Base-by-base conservation (phyloP, 805 yeast genomes). In the Zygosaccharomyces kombuchaensis region DNA sequence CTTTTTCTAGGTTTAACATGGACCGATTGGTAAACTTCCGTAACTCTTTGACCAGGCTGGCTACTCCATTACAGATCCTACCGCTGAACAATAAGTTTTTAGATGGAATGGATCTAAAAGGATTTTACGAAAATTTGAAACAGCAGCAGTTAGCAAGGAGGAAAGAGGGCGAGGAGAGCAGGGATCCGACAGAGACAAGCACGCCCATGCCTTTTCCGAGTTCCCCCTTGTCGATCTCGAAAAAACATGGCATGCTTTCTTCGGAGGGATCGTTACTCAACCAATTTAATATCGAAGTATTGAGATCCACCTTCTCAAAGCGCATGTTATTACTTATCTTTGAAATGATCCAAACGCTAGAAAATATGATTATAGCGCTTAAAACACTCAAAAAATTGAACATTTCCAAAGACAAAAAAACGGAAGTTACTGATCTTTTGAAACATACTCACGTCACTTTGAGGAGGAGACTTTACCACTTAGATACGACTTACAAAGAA, bases 11-110 rank as follows among this genome's bases (percentile, higher is more conserved):
- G 4, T 66, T 71, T 45, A 47, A 65, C 14, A 60, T 55, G 29
- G 57, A 51, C 14, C 62, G 63, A 23, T 53, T 74, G 34, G 61
- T 67, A 42, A 51, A 48, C 1, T 54, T 74, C 10, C 65, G 78
- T 58, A 75, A 74, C 56, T 56, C 62, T n/a, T 43, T 74, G 17
- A 75, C 75, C n/a, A 61, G 58, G 9, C 58, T 64, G 2, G 62
- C 68, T 4, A 62, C 70, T 3, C 74, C 77, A 6, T 50, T 74
- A 17, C 52, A 76, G 31, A 68, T 71, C 4, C 53, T 74, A 9
- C 77, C 78, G 2, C 45, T 56, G 0, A 46, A 53, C 17, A 51
- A 51, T 21, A 54, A 49, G 12, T 50, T 63, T 8, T 49, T 64
- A 10, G 54, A 56, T 40, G 47, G 44, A 21, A 38, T 41, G 13